phyloP scores from a whole-genome alignment of 1,139 yeast genomes.

The Geotrichum histeridarum region DNA sequence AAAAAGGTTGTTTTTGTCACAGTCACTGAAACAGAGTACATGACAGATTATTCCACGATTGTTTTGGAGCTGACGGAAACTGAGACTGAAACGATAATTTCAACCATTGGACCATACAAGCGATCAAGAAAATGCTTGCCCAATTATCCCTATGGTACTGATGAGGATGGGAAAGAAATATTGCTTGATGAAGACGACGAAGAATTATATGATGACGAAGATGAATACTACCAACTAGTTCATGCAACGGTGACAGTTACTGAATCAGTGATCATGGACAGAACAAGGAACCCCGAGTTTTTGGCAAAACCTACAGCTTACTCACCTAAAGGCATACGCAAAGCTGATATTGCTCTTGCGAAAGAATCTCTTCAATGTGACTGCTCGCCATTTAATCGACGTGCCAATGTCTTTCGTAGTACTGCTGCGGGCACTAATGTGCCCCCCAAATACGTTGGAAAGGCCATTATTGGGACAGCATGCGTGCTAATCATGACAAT shows the following conservation, averaged over 20 bases:
- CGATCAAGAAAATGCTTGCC: conserved; percentile 9
- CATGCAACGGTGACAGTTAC: conserved; percentile 6
- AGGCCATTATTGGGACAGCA: conserved; percentile 8
- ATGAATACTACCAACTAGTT: not conserved
- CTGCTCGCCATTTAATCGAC: not conserved
- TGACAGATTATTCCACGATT: not conserved
- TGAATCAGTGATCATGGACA: not conserved
- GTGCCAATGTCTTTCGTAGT: too few species aligned
- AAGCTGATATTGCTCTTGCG: not conserved
- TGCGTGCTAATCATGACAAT: conserved; percentile 3
- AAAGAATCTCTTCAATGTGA: conserved; percentile 5
- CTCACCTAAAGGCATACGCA: not conserved
- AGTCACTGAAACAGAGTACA: not conserved
- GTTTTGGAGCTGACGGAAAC: not conserved
- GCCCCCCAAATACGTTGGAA: conserved; percentile 3
- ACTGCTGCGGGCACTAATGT: not conserved
- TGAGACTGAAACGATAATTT: conserved; percentile 1
- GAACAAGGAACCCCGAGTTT: not conserved
- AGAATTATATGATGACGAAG: not conserved
- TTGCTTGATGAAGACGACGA: conserved; percentile 1
- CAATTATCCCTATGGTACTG: not conserved
- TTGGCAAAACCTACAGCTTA: not conserved
- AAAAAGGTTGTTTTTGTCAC: not conserved
- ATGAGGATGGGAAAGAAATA: conserved; percentile 1
- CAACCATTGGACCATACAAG: conserved; percentile 9